Evolutionary conservation across 441 rosid genomes (phyloP), one percentile per base, ranked within the genome.

Genomic region (Pelargonium cotyledonis): DNA sequence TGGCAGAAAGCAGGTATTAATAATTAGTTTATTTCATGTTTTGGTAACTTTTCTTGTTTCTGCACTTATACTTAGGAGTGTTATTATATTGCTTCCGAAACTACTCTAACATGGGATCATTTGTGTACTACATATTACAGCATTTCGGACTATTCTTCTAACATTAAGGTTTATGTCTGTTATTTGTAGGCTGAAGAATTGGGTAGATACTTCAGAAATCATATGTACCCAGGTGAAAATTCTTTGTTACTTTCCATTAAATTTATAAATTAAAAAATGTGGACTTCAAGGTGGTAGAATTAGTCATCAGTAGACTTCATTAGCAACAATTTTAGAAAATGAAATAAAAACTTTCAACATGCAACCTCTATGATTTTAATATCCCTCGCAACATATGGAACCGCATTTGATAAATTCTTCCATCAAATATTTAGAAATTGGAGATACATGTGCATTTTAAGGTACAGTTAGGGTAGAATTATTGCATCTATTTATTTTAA

Each of bases 1-100:
- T 73, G 99, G 99, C 69, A 85, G 99, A 80, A 96, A 93, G 84
- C 99, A 96, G 99, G 99, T 96, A 65, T 74, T 65, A 61, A 60
- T 68, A 65, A 70, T 66, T 72, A 57, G 16, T 60, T 26, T 16
- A 40, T 73, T 61, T 75, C 63, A 63, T 29, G 9, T 66, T 40
- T 53, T 21, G 11, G 49, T 44, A 11, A 40, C 65, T 61, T 21
- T 16, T 49, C 9, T 12, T 53, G 57, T 38, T 11, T 67, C 15
- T 49, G 18, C 18, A 10, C 11, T 11, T 15, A 10, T 26, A 16
- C 19, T 62, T 29, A 46, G n/a, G 12, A 9, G 8, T 23, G n/a
- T 60, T 60, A 58, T 23, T 23, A 60, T 60, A 21, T 21, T 60
- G 35, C 35, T 9, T 60, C 63, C 1, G 65, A 61, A 29, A 57